Evolutionary conservation across 805 yeast genomes (phyloP), one percentile per base, ranked within the genome.

Genomic region (Maudiozyma serrabonitensis): DNA sequence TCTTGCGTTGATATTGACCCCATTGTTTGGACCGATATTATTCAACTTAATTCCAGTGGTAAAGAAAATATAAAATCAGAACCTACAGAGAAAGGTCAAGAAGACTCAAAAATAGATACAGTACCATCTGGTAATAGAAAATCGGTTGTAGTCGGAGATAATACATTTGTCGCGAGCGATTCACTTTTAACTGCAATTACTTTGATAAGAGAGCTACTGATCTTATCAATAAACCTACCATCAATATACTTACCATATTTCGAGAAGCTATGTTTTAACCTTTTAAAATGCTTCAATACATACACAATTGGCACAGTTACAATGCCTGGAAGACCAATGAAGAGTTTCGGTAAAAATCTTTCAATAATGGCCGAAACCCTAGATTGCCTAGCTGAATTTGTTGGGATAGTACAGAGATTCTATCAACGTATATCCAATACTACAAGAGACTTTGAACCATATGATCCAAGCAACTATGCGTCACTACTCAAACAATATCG

Each of bases 91-190:
- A 55, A 50, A 3, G 37, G 34, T 12, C 12, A 18, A 21, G 18
- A 15, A 23, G 42, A 45, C 16, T 4, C 37, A 15, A 15, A 12
- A 12, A 37, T 18, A 9, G 40, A 34, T 13, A 21, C n/a, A 41
- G 32, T 13, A 23, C 16, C 9, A 23, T 16, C 45, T 12, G 71
- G 71, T 6, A 70, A 69, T 41, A 64, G 68, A 47, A 66, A 70
- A 52, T 68, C 74, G 0, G 67, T 69, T 35, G 72, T 74, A 43
- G 75, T 82, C 39, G 79, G 74, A 19, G 79, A 76, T 40, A 73
- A 75, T 48, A 75, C 82, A 0, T 79, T 76, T 56, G 81, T 79
- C 38, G 76, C 82, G 1, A 78, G 84, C 40, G 72, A 72, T n/a
- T 71, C 82, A 0, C 66, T 75, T 6, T 60, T 71, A 4, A 59